Base-by-base conservation (phyloP, 1,139 yeast genomes). In the Pichia sp. region DNA sequence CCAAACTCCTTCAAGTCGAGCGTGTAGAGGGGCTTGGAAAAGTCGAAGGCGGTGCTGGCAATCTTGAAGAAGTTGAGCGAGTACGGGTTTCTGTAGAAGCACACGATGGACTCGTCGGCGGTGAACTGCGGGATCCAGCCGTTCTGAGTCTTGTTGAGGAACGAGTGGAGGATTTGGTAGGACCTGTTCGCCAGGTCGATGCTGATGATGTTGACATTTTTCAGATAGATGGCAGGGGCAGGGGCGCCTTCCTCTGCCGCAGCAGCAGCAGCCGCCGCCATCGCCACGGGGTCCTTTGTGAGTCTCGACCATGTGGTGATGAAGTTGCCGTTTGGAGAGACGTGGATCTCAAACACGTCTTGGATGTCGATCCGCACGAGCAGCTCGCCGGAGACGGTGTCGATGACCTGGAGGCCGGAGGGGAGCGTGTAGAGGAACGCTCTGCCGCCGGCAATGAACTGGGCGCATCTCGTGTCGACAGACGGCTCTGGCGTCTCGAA, bases 51-150 rank as follows among this genome's bases (percentile, higher is more conserved):
- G 4, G 60, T 66, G 41, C 75, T 74, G 18, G 22, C 13, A 61
- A 85, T 75, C 60, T 78, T 76, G 66, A 77, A 88, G 62, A 91
- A 83, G 66, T 88, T 95, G 53, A 89, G 75, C 66, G 86, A 88
- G 61, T 79, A 80, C 62, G 72, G 70, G 50, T 76, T 73, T 53
- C 79, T 76, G 61, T 83, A 73, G 64, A 84, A 79, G 46, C 90
- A 87, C 69, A 87, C 76, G 60, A 80, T 74, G 60, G 78, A 75
- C 72, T 89, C 76, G 67, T 89, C 95, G 55, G 78, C 77, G 13
- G 95, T 86, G 68, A 85, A 89, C 71, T 89, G 96, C 34, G 95
- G 87, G 64, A 82, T 83, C 96, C 99, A 91, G 30, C 93, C 95
- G 55, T 82, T 81, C 72, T 93, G 97, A 53, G 83, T 83, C 69